phyloP scores from a whole-genome alignment of 345 rosid species.

The Lumnitzera racemosa region DNA sequence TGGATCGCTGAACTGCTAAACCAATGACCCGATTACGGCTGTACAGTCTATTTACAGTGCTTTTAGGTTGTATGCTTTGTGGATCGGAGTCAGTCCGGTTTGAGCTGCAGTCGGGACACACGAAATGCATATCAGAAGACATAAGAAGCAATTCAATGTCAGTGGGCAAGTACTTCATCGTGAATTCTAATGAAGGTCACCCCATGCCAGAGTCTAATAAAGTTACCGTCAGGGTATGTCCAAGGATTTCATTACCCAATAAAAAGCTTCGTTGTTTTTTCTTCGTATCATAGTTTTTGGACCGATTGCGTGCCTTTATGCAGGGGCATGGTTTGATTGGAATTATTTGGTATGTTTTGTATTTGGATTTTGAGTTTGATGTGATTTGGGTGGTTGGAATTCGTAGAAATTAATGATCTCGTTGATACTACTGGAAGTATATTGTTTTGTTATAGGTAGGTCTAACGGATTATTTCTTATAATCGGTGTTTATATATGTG shows the following conservation, averaged over 20 bases:
- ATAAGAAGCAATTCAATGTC: conserved; percentile 78
- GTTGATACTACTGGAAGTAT: no score
- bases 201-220: conserved; percentile 74
- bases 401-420: no score
- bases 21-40: no score
- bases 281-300: no score
- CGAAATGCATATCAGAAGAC: conserved; percentile 87
- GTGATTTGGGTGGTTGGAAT: no score
- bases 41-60: not conserved
- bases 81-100: conserved; percentile 60
- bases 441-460: no score
- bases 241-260: not conserved
- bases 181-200: conserved; percentile 57
- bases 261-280: not conserved
- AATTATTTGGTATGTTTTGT: no score
- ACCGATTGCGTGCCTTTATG: not conserved
- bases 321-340: not conserved
- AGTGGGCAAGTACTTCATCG: conserved; percentile 80
- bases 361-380: no score
- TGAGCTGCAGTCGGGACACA: conserved; percentile 70
- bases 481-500: no score
- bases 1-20: no score
- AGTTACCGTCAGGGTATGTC: conserved; percentile 58
- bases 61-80: conserved; percentile 17
- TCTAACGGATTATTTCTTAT: no score